These are phyloP conservation scores for Sphagnum fallax DNA, from an alignment of 228 moss, liverwort and hornwort species.

Conservation along the genomic window DNA sequence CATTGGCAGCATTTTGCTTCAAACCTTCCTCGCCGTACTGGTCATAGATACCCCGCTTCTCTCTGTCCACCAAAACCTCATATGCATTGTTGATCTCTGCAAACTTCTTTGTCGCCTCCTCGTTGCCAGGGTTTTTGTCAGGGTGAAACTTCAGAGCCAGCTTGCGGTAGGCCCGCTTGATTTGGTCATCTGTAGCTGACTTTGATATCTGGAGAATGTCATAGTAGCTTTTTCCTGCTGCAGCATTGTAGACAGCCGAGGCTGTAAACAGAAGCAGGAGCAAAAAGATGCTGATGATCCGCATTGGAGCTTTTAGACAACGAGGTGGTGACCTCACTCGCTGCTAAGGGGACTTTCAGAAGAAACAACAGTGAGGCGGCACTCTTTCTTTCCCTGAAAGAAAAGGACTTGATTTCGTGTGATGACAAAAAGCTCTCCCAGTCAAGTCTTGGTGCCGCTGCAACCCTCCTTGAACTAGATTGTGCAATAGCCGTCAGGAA, in stretches of 20 bases:
- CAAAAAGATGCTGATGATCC: slow-evolving; percentile 23
- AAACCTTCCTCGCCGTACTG: slow-evolving; percentile 93
- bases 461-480: not conserved
- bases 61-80: slow-evolving; percentile 69
- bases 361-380: not conserved
- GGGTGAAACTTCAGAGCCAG: slow-evolving; percentile 95
- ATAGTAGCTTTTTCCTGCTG: slow-evolving; percentile 70
- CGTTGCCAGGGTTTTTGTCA: slow-evolving; percentile 89
- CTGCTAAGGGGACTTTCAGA: not conserved
- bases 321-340: not conserved
- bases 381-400: not conserved
- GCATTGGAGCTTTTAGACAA: slow-evolving; percentile 17
- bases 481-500: not conserved
- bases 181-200: slow-evolving; percentile 79
- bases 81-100: slow-evolving; percentile 94
- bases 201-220: slow-evolving; percentile 75
- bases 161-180: slow-evolving; percentile 90
- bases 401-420: too few species aligned
- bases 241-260: slow-evolving; percentile 20
- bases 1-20: slow-evolving; percentile 60
- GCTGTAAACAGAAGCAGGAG: slow-evolving; percentile 31
- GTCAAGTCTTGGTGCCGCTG: not conserved
- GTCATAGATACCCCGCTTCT: slow-evolving; percentile 83
- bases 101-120: slow-evolving; percentile 91
- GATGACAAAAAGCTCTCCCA: too few species aligned